phyloP scores from a whole-genome alignment of 2,329 filamentous ascomycete genomes.

The Diplodia intermedia region DNA sequence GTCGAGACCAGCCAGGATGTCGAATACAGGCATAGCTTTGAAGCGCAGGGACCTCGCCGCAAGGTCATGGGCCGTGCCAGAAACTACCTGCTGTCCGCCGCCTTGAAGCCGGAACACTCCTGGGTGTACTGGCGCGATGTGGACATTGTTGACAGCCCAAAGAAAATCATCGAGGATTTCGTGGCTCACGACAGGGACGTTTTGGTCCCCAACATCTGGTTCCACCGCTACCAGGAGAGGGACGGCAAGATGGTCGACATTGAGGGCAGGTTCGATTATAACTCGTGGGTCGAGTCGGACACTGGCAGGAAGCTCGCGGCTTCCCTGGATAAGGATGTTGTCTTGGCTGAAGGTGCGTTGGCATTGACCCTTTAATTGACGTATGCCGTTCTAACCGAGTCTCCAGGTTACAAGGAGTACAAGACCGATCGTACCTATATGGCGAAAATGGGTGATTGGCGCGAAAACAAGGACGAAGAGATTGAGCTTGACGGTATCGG shows the following conservation, averaged over 20 bases:
- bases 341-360: constrained; percentile 83
- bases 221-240: constrained; percentile 82
- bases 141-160: constrained; percentile 90
- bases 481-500: constrained; percentile 94
- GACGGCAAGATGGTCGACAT: constrained; percentile 71
- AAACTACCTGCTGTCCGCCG: constrained; percentile 86
- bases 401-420: constrained; percentile 87
- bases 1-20: constrained; percentile 77
- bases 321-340: constrained; percentile 76
- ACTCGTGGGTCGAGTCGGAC: constrained; percentile 96
- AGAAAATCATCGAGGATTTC: constrained; percentile 90
- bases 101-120: constrained; percentile 90
- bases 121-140: constrained; percentile 99
- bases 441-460: constrained; percentile 90
- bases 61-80: constrained; percentile 89
- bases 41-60: constrained; percentile 85
- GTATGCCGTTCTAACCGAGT: neutral
- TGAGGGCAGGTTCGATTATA: constrained; percentile 98
- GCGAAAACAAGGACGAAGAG: constrained; percentile 88
- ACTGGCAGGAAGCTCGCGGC: constrained; percentile 78
- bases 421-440: constrained; percentile 90
- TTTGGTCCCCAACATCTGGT: constrained; percentile 96
- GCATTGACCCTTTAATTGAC: neutral
- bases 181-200: constrained; percentile 92
- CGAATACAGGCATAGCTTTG: constrained; percentile 82